These are phyloP conservation scores for Paramecium sexaurelia DNA, from an alignment of 73 alveolate species.

Conservation along the genomic window DNA sequence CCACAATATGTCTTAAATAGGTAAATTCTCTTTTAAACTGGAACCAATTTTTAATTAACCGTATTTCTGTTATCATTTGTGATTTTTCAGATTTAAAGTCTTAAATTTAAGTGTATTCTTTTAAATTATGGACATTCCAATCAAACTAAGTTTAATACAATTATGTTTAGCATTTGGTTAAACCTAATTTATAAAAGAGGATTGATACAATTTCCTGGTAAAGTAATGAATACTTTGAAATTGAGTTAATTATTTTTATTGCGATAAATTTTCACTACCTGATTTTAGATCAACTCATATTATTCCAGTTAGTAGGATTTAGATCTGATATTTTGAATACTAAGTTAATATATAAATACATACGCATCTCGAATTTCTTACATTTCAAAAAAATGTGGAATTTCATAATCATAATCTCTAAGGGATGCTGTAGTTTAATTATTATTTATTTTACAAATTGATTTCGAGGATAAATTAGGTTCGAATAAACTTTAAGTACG, in stretches of 20 bases:
- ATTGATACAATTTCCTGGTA: constrained; percentile 7
- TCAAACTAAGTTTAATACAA: not conserved
- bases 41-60: constrained; percentile 19
- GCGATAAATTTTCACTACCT: not conserved
- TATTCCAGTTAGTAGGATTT: not conserved
- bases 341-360: not conserved
- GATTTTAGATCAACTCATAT: not conserved
- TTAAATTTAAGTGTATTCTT: not conserved
- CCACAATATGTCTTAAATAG: not conserved
- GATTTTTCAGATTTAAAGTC: not conserved
- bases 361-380: not conserved
- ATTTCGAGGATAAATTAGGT: not conserved
- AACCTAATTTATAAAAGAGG: not conserved
- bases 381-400: constrained; percentile 21
- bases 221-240: not conserved
- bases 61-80: not conserved
- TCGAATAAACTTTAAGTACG: not conserved
- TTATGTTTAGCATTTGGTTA: not conserved
- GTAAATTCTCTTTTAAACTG: not conserved
- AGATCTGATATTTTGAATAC: not conserved
- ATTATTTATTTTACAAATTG: not conserved
- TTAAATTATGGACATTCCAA: not conserved
- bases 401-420: not conserved
- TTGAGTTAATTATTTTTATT: not conserved
- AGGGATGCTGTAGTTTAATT: not conserved